Percentiles rank a stretch among this genome's conserved stretches.
phyloP scores from a whole-genome alignment of 2,329 filamentous ascomycete genomes.

The Talaromyces funiculosus region DNA sequence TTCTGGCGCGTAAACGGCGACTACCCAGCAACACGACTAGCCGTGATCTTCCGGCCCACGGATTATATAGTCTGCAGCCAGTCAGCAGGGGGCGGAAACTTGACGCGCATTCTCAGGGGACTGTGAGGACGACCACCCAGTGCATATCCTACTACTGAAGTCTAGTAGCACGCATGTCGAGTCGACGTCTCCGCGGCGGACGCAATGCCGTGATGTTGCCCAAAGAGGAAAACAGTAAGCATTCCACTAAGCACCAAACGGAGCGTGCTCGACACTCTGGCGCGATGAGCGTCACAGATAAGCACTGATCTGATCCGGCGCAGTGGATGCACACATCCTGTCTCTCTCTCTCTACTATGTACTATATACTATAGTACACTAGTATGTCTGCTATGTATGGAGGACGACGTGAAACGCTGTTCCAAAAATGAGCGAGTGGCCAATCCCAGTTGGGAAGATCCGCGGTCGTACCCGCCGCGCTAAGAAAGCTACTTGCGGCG shows the following conservation, averaged over 20 bases:
- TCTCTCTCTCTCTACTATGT: no score
- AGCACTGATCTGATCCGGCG: neutral
- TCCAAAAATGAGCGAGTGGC: neutral
- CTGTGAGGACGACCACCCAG: no score
- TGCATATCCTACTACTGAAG: no score
- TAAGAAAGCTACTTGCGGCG: neutral
- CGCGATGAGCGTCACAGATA: neutral
- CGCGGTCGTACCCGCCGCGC: neutral
- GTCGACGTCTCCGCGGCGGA: neutral
- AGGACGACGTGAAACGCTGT: neutral
- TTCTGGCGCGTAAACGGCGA: no score
- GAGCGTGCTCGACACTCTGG: neutral
- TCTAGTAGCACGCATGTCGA: neutral
- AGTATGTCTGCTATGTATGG: no score
- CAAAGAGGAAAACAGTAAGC: neutral
- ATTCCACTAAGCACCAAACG: neutral
- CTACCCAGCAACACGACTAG: no score
- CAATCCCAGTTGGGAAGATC: neutral
- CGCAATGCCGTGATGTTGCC: neutral
- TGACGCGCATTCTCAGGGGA: no score
- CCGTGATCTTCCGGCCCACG: no score
- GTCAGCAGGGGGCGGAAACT: no score
- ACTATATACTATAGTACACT: no score
- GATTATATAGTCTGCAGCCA: neutral
- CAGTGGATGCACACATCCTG: no score